Base-by-base conservation (phyloP, 139 green algal genomes). In the Choricystis sp. region DNA sequence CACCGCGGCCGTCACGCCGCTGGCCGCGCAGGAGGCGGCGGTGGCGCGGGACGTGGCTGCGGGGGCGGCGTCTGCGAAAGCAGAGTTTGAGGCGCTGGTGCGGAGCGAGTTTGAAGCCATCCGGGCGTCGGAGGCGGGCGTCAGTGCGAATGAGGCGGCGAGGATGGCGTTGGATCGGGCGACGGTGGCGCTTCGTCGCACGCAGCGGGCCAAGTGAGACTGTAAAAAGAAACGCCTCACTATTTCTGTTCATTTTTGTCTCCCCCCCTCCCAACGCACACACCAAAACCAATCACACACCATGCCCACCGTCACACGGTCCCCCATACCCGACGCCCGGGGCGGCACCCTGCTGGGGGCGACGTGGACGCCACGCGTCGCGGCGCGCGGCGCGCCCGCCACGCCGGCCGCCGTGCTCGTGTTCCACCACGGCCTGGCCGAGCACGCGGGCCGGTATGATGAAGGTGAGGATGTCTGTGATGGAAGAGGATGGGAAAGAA, bases 391-490 rank as follows among this genome's bases (percentile, higher is more conserved):
- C n/a, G n/a, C n/a, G 40, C 61, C 61, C 21, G 21, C 25, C 3
- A 20, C n/a, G 56, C 66, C 71, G 4, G 40, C 19, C 16, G 66
- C 66, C 1, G 57, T 70, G 21, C 64, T 87, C 3, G 61, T 82
- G 3, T 78, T 77, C 30, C 77, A 86, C 30, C 81, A 87, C 40
- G 81, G 81, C 21, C 40, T 86, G 5, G 72, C 31, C 14, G 81
- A 86, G 56, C 79, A 87, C 31, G 63, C 72, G 2, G 74, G 70
- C 19, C 72, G 78, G 3, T 87, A 86, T 65, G 62, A 68, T 21
- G 56, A 70, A 66, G 56, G 62, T 72, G 72, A 69, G 49, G 30
- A 57, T 57, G 9, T 21, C 4, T 49, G 52, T 69, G n/a, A 57
- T 57, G 55, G 55, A 62, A 3, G 56, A 52, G 24, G 27, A 63